Evolutionary conservation across 208 protist genomes (phyloP), one percentile per base, ranked within the genome.

Genomic region (Trypanosoma vivax): DNA sequence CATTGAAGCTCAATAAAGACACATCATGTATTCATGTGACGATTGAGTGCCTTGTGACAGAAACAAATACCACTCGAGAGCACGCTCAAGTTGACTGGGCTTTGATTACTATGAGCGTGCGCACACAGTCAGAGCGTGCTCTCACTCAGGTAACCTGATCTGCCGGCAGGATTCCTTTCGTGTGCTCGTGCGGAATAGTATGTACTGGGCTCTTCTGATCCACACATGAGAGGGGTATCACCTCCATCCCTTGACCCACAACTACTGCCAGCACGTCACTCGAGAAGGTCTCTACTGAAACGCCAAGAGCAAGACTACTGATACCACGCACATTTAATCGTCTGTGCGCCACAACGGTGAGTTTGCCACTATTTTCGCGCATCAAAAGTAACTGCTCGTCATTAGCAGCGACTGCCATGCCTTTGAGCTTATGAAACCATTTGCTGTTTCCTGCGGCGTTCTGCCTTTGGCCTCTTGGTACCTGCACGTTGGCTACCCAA

Each of bases 291-390:
- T 43, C 16, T 21, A 25, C 11, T 19, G 45, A 37, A 14, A 24
- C 11, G 21, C 50, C 28, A 25, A 83, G 52, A 3, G 64, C 61
- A 9, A 83, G 21, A 5, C 78, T 78, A 51, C 82, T 90, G 19
- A 83, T 75, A 18, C 78, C 70, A 5, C 82, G 77, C n/a, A 84
- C 67, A 46, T 73, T 86, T 9, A 76, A 45, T 0, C 78, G 77
- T 16, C 53, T 61, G 25, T 64, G 34, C 14, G 21, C 4, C 27
- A 37, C 24, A 11, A 65, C 34, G 3, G 29, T 11, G 27, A 50
- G 34, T 25, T 37, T 21, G 10, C 55, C 65, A 5, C 11, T 23
- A 56, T 14, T 30, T 18, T 39, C 45, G 11, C 1, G 23, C 29
- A 54, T 51, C 14, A 55, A 50, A 27, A 60, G 45, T 24, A 76